Conservation (phyloP, 2,329 filamentous ascomycete genomes). For the Tricladium varicosporioides region DNA sequence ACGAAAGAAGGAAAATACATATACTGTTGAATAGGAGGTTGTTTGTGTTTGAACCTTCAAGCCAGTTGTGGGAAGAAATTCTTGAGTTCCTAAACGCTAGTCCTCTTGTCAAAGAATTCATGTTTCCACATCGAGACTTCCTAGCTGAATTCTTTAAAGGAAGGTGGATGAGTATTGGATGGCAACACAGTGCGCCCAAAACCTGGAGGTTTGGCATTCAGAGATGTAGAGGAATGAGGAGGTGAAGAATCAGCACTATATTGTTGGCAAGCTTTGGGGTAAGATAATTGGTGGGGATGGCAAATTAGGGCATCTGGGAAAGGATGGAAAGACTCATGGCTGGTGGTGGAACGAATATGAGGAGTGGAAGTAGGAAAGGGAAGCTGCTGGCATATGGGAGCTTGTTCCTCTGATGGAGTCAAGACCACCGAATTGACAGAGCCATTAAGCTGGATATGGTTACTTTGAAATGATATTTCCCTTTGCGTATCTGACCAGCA, state of each 20-base stretch:
- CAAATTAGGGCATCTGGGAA: constrained; percentile 38
- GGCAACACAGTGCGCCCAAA: constrained; percentile 61
- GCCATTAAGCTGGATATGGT: too few species aligned
- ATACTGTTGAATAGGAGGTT: constrained; percentile 50
- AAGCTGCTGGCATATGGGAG: neutral
- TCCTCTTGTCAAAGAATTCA: constrained; percentile 34
- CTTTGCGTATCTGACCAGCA: too few species aligned
- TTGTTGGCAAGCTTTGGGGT: constrained; percentile 60
- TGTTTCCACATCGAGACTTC: constrained; percentile 57
- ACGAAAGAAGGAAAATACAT: constrained; percentile 36
- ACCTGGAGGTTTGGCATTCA: constrained; percentile 53
- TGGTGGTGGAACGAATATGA: constrained; percentile 54
- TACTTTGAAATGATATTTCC: too few species aligned
- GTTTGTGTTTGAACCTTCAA: constrained; percentile 49
- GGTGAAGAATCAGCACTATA: constrained; percentile 59
- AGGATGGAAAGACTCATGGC: constrained; percentile 49
- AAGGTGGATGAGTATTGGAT: constrained; percentile 54
- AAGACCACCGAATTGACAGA: too few species aligned
- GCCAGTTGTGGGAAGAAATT: constrained; percentile 36
- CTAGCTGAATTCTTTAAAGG: constrained; percentile 51
- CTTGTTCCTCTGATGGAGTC: neutral
- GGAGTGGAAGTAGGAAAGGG: constrained; percentile 37
- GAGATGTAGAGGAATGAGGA: constrained; percentile 53
- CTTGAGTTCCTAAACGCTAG: constrained; percentile 31
- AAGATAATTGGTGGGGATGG: constrained; percentile 42